These are phyloP conservation scores for Talaromyces sp. DNA, from an alignment of 2,329 filamentous ascomycete genomes.

Conservation along the genomic window DNA sequence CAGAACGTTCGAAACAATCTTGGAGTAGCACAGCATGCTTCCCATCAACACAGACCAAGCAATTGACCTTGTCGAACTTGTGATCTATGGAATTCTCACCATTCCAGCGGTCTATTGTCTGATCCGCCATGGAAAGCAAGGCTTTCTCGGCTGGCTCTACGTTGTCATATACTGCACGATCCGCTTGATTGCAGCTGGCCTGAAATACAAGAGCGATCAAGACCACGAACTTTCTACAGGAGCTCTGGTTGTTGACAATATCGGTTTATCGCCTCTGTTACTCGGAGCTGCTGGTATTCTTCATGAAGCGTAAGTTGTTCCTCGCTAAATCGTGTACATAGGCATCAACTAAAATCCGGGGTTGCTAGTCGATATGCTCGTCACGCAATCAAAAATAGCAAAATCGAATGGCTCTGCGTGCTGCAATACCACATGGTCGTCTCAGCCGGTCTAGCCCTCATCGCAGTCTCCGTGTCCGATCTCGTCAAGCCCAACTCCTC, in stretches of 20 bases:
- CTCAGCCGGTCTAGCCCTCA: constrained; percentile 12
- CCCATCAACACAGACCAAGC: neutral
- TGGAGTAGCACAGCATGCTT: constrained; percentile 8
- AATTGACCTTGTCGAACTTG: constrained; percentile 8
- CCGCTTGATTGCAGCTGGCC: constrained; percentile 8
- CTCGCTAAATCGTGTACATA: neutral
- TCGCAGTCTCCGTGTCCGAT: constrained; percentile 8
- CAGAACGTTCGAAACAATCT: neutral
- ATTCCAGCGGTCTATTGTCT: constrained; percentile 8
- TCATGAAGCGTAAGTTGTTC: constrained; percentile 9
- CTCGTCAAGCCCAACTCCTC: neutral
- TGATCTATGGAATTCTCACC: constrained; percentile 3
- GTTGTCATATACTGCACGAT: constrained; percentile 12
- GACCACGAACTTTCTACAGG: neutral
- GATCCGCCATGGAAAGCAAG: constrained; percentile 10
- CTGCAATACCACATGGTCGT: constrained; percentile 17
- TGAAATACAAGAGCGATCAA: constrained; percentile 7
- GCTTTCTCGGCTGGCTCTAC: constrained; percentile 11
- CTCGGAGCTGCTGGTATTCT: constrained; percentile 12
- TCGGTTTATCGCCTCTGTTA: constrained; percentile 13
- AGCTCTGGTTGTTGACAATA: constrained; percentile 11
- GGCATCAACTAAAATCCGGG: neutral
- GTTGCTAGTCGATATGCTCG: constrained; percentile 6
- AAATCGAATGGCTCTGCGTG: constrained; percentile 15
- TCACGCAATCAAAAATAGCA: constrained; percentile 3